A percentile compares a stretch with the other conserved stretches of the same genome.
phyloP scores from a whole-genome alignment of 768 basidiomycete genomes.

The Ephemerocybe angulata region DNA sequence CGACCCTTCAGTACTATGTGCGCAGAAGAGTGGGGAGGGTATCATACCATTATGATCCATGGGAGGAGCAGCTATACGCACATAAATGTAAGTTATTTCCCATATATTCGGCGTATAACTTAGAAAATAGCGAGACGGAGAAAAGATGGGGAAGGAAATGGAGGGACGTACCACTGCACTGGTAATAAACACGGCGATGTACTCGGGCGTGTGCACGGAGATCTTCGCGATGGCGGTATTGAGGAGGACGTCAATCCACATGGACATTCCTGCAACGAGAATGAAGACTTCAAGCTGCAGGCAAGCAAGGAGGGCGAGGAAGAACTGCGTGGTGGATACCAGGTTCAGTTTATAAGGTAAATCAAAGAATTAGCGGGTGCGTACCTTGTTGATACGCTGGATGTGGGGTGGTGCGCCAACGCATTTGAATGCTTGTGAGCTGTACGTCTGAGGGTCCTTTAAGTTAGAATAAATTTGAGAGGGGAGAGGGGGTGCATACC shows the following conservation, averaged over 20 bases:
- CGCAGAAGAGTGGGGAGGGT: background rate
- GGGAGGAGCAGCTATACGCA: conserved; percentile 45
- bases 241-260: conserved; percentile 55
- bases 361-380: background rate
- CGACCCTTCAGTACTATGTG: background rate
- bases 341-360: background rate
- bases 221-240: conserved; percentile 43
- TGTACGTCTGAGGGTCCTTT: conserved; percentile 32
- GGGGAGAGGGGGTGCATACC: conserved; percentile 19
- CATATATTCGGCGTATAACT: too few species aligned
- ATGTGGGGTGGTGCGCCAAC: conserved; percentile 52
- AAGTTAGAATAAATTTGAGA: background rate
- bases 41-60: conserved; percentile 49
- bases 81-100: too few species aligned
- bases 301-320: conserved; percentile 51
- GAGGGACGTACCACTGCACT: conserved; percentile 39
- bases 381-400: conserved; percentile 42
- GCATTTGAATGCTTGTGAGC: conserved; percentile 43
- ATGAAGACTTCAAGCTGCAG: conserved; percentile 54
- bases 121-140: conserved; percentile 2
- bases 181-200: conserved; percentile 42
- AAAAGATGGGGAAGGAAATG: background rate
- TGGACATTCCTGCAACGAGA: conserved; percentile 44
- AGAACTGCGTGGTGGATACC: conserved; percentile 33
- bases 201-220: conserved; percentile 37